Conservation (phyloP, 805 yeast species). For the Candida verbasci region DNA sequence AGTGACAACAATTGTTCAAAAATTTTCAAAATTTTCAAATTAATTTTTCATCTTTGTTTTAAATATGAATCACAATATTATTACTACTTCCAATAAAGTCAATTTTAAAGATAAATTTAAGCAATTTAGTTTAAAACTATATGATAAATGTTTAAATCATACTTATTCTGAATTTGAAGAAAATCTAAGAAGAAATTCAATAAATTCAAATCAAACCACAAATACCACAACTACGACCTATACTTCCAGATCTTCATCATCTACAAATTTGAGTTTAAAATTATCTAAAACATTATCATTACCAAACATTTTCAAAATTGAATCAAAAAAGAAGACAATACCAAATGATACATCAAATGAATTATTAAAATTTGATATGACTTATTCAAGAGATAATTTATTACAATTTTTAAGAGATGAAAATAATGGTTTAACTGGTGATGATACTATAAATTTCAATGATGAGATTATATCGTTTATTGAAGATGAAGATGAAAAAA, state of each 20-base stretch:
- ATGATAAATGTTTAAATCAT: neutral
- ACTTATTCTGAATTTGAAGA: neutral
- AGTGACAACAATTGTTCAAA: no score
- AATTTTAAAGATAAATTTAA: neutral
- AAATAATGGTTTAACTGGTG: neutral
- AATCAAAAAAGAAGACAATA: neutral
- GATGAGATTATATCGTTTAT: slow-evolving; percentile 1
- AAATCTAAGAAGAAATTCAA: slow-evolving; percentile 1
- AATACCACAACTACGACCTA: no score
- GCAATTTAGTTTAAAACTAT: neutral
- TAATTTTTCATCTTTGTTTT: no score
- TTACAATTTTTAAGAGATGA: neutral
- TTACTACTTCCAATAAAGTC: neutral
- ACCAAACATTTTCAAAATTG: neutral
- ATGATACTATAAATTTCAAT: neutral
- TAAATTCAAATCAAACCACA: slow-evolving; percentile 1
- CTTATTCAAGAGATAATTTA: slow-evolving; percentile 1
- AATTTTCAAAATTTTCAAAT: no score
- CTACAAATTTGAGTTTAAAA: neutral
- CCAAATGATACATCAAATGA: neutral
- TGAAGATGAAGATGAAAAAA: neutral
- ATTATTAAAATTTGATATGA: neutral
- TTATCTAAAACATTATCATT: slow-evolving; percentile 1
- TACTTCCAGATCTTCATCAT: neutral
- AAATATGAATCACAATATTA: neutral